Evolutionary conservation across 208 protist genomes (phyloP), one percentile per base, ranked within the genome.

Genomic region (Trypanosoma cruzi): DNA sequence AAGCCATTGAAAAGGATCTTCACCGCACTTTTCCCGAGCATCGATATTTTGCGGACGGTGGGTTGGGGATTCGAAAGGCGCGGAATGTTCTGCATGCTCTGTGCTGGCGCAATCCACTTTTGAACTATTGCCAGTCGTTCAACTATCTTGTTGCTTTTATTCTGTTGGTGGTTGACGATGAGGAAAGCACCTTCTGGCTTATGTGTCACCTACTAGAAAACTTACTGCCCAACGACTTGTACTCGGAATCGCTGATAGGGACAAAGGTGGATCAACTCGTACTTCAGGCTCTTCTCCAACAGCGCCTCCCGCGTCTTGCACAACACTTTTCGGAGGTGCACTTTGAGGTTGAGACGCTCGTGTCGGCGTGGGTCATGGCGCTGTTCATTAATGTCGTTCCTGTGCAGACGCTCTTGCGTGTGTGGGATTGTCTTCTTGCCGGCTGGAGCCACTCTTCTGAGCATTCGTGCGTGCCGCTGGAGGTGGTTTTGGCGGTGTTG

Each of bases 41-140:
- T 74, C 81, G 72, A 20, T 93, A 90, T 76, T 93, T 90, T 73
- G 75, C 81, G n/a, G 66, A 75, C 36, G 50, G 22, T 22, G 87
- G 82, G 18, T 75, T 86, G 2, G 87, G 87, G 4, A 71, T 80
- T 10, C 75, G 77, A 63, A 93, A 88, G 56, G 71, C 84, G 49
- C 65, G 71, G 0, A 86, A 86, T 53, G 78, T 93, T 0, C 76
- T 93, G 46, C 87, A 93, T 75, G 87, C 84, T 18, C 68, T 93
- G 54, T 93, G 82, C 75, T 87, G 79, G 84, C 83, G 87, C 37
- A 90, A 93, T 42, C 87, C 87, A 34, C 68, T 93, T n/a, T 58
- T 93, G 8, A 82, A 82, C 60, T 93, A 93, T 73, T 93, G 87
- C 62, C 87, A 93, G 67, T 90, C 84, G 50, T 90, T 93, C 67